phyloP scores from a whole-genome alignment of 2,329 filamentous ascomycete species.

The Rhinocladiella mackenziei region DNA sequence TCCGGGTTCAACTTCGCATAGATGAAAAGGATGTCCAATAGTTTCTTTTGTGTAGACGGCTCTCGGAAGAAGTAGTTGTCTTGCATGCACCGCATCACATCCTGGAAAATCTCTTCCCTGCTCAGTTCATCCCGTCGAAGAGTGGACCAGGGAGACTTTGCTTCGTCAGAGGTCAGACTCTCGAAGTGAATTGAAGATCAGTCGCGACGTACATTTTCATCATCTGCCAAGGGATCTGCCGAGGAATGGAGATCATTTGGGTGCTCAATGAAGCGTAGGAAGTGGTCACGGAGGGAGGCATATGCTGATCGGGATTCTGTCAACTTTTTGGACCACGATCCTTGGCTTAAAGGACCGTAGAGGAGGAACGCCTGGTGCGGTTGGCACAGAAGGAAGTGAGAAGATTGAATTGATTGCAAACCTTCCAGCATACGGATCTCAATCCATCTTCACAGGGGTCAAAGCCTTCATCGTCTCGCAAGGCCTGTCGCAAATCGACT shows the following conservation, averaged over 20 bases:
- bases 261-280: conserved; percentile 77
- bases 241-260: conserved; percentile 73
- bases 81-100: conserved; percentile 85
- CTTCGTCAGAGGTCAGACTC: conserved; percentile 44
- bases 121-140: conserved; percentile 78
- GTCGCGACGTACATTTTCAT: conserved; percentile 56
- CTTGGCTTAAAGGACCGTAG: conserved; percentile 62
- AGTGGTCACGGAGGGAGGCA: conserved; percentile 64
- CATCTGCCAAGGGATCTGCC: conserved; percentile 81
- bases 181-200: conserved; percentile 28
- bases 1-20: conserved; percentile 90
- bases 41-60: conserved; percentile 69
- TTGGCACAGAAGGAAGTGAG: conserved; percentile 21
- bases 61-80: conserved; percentile 88
- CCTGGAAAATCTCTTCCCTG: conserved; percentile 84
- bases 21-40: conserved; percentile 86
- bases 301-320: conserved; percentile 71
- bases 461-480: conserved; percentile 55
- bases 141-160: conserved; percentile 86
- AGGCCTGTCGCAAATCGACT: conserved; percentile 60
- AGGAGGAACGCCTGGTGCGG: conserved; percentile 68
- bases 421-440: conserved; percentile 91
- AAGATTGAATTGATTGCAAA: conserved; percentile 32
- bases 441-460: conserved; percentile 68
- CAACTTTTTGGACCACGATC: conserved; percentile 66